A percentile compares a stretch with the other conserved stretches of the same genome.
Evolutionary conservation across 2,329 filamentous ascomycete species (phyloP).

Genomic region (Macroventuria anomochaeta): DNA sequence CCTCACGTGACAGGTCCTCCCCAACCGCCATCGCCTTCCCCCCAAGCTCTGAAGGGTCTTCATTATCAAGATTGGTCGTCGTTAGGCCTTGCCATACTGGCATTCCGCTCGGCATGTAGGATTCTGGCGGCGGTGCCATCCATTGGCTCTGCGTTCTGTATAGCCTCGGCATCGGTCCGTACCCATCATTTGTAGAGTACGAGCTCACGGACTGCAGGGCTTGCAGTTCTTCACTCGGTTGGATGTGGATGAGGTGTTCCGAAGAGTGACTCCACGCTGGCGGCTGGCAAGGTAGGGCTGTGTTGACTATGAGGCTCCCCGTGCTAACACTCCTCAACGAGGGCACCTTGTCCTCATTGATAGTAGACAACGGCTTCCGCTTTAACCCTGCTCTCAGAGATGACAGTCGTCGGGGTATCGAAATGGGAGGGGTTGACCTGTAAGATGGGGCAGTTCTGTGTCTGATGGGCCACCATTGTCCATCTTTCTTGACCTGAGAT

Average conservation of each 20-base stretch:
- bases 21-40: not conserved
- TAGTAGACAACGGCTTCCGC: not conserved
- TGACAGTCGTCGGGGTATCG: not conserved
- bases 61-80: not conserved
- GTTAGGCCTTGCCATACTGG: not conserved
- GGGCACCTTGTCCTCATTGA: not conserved
- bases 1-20: constrained; percentile 1
- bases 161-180: not conserved
- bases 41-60: not conserved
- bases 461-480: constrained; percentile 3
- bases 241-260: constrained; percentile 1
- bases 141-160: constrained; percentile 8
- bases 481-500: constrained; percentile 1
- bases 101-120: not conserved
- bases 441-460: not conserved
- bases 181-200: not conserved
- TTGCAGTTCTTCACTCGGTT: constrained; percentile 7
- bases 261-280: not conserved
- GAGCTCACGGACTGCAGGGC: constrained; percentile 6
- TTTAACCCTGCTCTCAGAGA: not conserved
- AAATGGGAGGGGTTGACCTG: not conserved
- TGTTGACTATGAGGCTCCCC: not conserved
- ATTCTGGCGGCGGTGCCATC: not conserved
- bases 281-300: not conserved
- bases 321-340: constrained; percentile 3